A percentile compares a stretch with the other conserved stretches of the same genome.
Evolutionary conservation across 78 protist genomes (phyloP).

Genomic region (Dictyostelium discoideum): dicty_2.7 NC_007091.3:2697501-2698000

Average conservation of each 20-base stretch:
- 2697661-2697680: too few relatives aligned
- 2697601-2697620: too few relatives aligned
- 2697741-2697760: too few relatives aligned
- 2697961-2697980: background rate
- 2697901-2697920: background rate
- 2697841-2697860: background rate
- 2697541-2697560: too few relatives aligned
- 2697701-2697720: too few relatives aligned
- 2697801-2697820: background rate
- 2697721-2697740: background rate
- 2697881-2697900: background rate
- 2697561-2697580: too few relatives aligned
- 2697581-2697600: too few relatives aligned
- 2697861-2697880: background rate
- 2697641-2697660: too few relatives aligned
- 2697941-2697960: background rate
- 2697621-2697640: background rate
- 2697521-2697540: too few relatives aligned
- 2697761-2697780: too few relatives aligned
- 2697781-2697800: background rate
- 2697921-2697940: background rate
- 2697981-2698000: background rate
- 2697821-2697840: background rate
- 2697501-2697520: background rate
- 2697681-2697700: too few relatives aligned